Conservation (phyloP, 1,284 basidiomycete genomes). For the Heterobasidion irregulare region DNA sequence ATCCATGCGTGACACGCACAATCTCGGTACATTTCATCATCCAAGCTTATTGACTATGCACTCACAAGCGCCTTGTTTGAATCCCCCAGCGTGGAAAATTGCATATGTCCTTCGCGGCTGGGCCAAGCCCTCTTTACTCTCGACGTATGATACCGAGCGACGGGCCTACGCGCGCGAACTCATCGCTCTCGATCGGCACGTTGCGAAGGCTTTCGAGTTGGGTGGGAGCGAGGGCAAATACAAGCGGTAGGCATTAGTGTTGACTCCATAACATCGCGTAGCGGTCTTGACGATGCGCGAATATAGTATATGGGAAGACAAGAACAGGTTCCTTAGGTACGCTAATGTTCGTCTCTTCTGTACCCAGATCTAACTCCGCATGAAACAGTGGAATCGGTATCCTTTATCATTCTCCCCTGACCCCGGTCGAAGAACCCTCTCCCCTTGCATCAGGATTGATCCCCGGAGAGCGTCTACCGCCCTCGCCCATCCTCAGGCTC, state of each 20-base stretch:
- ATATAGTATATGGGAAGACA: too few species aligned
- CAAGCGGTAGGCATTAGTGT: neutral
- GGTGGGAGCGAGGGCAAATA: neutral
- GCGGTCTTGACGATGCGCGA: neutral
- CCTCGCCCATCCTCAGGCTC: constrained; percentile 51
- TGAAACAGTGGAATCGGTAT: neutral
- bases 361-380: neutral
- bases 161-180: too few species aligned
- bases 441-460: constrained; percentile 34
- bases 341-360: too few species aligned
- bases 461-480: constrained; percentile 52
- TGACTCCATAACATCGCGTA: neutral
- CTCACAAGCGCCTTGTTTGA: neutral
- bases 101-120: neutral
- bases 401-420: neutral
- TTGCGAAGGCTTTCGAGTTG: neutral
- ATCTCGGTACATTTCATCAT: neutral
- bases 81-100: neutral
- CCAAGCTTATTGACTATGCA: neutral
- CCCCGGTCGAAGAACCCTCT: neutral
- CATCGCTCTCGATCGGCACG: neutral
- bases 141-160: neutral
- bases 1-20: neutral
- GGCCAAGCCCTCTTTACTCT: neutral
- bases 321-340: too few species aligned